phyloP scores from a whole-genome alignment of 176 grass and related monocot species.

The Carex kokanica region DNA sequence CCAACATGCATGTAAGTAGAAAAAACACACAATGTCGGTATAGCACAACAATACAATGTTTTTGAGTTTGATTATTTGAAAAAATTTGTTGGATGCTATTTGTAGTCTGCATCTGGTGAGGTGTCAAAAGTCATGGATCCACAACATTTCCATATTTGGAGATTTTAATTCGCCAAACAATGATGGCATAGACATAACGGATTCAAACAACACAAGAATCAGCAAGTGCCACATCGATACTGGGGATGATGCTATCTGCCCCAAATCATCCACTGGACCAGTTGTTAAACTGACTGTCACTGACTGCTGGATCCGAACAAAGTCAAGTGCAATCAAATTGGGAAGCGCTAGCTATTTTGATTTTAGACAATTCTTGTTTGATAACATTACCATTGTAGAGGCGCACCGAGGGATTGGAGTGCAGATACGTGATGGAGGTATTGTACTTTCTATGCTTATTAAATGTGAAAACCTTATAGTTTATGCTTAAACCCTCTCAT shows the following conservation, averaged over 20 bases:
- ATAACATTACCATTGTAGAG: slow-evolving; percentile 75
- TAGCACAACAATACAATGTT: not conserved
- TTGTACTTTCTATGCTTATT: not conserved
- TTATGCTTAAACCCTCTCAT: not conserved
- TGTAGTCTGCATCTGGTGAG: slow-evolving; percentile 73
- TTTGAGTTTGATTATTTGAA: not conserved
- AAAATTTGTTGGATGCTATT: not conserved
- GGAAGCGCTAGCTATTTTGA: slow-evolving; percentile 58
- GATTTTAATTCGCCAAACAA: slow-evolving; percentile 76
- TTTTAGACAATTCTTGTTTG: slow-evolving; percentile 50
- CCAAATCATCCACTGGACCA: slow-evolving; percentile 59
- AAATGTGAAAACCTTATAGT: not conserved
- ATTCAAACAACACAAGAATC: slow-evolving; percentile 81
- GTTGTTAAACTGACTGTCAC: slow-evolving; percentile 60
- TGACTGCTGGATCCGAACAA: slow-evolving; percentile 84
- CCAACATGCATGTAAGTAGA: not conserved
- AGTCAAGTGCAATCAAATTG: slow-evolving; percentile 84
- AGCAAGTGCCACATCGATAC: slow-evolving; percentile 65
- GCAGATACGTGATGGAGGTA: slow-evolving; percentile 97
- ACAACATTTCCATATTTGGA: slow-evolving; percentile 69
- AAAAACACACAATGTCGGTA: not conserved
- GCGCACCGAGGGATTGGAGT: slow-evolving; percentile 74
- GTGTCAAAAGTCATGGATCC: slow-evolving; percentile 54
- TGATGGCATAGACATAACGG: slow-evolving; percentile 78
- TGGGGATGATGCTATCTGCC: slow-evolving; percentile 73